Evolutionary conservation across 352 stramenopile species (phyloP), one percentile per base, ranked within the genome.

Genomic region (Pythium brachiatum): DNA sequence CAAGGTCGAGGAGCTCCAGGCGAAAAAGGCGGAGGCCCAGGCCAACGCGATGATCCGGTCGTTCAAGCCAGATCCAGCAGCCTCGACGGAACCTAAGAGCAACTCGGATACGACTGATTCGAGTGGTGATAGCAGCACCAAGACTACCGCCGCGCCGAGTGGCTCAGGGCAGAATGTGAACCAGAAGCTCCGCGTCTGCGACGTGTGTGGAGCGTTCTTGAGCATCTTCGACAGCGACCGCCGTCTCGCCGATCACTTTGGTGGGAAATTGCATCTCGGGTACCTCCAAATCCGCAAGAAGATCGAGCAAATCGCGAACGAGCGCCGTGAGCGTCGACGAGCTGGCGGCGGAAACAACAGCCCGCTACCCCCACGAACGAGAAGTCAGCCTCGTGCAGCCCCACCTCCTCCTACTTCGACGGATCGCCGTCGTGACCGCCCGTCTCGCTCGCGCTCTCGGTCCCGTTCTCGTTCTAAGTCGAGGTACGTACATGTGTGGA

Each of bases 211-310:
- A 7, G 89, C 90, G 4, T 95, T 96, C 64, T 69, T 97, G 25
- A 96, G 88, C 60, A 97, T 97, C 60, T 97, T 93, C 53, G 90
- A 97, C 74, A 96, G 86, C 48, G 90, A 97, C 54, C 81, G 81
- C 3, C 83, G 90, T 16, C 72, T 97, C 12, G 86, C 87, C 1
- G 90, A 97, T 47, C 90, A 97, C 57, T 97, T 94, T 79, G 86
- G 85, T 20, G 90, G 90, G 21, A 97, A 97, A 68, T 68, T 97
- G 26, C 90, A 97, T 41, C 67, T 97, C 7, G 90, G 90, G 0
- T 97, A 95, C 64, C 70, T 97, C 32, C 81, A 96, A 62, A 96
- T 97, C 63, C 68, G 88, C 52, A 80, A 82, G 32, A 95, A 96
- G 66, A 75, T 97, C 25, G 66, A 86, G 32, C 85, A 92, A 44